These are phyloP conservation scores for Aristolochia fimbriata DNA, from an alignment of 164 flowering plant genomes.

Conservation along the genomic window DNA sequence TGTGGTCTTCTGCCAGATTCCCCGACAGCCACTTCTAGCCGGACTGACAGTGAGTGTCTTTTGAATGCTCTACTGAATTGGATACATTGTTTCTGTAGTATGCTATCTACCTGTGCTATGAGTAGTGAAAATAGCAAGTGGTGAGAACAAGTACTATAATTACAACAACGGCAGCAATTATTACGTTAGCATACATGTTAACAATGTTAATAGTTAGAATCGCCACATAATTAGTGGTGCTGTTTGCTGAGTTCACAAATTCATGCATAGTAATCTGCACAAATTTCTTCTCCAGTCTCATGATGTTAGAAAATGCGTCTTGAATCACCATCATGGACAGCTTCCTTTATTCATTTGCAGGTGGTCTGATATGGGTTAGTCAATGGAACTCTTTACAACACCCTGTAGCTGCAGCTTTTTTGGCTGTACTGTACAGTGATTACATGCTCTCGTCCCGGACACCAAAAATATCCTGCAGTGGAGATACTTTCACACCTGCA, in stretches of 20 bases:
- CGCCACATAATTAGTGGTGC: no score
- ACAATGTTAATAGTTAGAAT: no score
- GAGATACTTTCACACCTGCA: constrained; percentile 37
- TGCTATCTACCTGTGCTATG: background rate
- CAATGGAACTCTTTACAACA: constrained; percentile 91
- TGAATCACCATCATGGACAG: background rate
- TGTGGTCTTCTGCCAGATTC: constrained; percentile 87
- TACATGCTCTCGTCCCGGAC: constrained; percentile 80
- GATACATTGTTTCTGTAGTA: constrained; percentile 2
- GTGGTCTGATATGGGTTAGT: constrained; percentile 81
- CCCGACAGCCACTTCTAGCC: constrained; percentile 78
- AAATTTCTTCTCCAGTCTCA: background rate
- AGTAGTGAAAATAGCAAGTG: no score
- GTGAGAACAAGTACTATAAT: no score
- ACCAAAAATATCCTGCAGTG: constrained; percentile 41
- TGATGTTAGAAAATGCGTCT: constrained; percentile 10
- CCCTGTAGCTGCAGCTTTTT: constrained; percentile 87
- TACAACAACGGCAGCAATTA: no score
- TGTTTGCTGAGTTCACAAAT: no score
- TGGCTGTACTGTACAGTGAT: constrained; percentile 79
- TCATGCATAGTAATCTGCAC: no score
- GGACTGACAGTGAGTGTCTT: constrained; percentile 55
- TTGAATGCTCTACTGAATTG: no score
- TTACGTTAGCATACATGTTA: no score
- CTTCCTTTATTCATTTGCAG: constrained; percentile 27